These are phyloP conservation scores for Pleurotus salmoneostramineus DNA, from an alignment of 768 basidiomycete species.

Conservation along the genomic window DNA sequence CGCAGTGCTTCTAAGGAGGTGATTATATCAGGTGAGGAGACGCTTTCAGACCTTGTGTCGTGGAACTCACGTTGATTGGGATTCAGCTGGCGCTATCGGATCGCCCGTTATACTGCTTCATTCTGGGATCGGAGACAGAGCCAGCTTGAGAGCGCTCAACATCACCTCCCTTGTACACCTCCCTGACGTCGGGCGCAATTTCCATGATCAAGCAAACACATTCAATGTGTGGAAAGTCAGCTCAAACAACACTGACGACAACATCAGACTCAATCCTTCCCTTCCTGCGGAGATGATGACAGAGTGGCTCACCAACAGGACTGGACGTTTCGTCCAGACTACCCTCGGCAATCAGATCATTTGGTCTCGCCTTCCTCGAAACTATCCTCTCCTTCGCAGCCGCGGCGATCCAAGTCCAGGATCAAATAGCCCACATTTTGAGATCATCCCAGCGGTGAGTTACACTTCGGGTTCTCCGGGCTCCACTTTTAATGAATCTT, in stretches of 20 bases:
- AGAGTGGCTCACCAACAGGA: constrained; percentile 15
- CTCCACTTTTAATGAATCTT: not conserved
- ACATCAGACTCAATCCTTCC: constrained; percentile 10
- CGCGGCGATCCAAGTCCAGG: constrained; percentile 32
- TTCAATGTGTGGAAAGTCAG: constrained; percentile 4
- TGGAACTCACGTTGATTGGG: too few relatives aligned
- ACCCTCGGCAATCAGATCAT: constrained; percentile 10
- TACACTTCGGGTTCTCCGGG: not conserved
- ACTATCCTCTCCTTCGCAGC: constrained; percentile 23
- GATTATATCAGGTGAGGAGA: constrained; percentile 17
- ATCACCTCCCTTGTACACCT: constrained; percentile 13
- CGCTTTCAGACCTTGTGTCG: too few relatives aligned
- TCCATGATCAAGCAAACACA: constrained; percentile 16
- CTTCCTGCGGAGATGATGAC: constrained; percentile 8
- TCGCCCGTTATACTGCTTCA: constrained; percentile 21
- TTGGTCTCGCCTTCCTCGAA: constrained; percentile 20
- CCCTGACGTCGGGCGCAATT: constrained; percentile 24
- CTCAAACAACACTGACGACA: constrained; percentile 14
- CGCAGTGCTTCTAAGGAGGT: constrained; percentile 18
- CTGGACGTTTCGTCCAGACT: constrained; percentile 15
- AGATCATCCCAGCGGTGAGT: constrained; percentile 27
- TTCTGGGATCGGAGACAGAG: constrained; percentile 22
- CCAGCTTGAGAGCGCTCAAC: constrained; percentile 2
- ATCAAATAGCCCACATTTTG: constrained; percentile 29
- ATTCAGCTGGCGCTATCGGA: constrained; percentile 22